Evolutionary conservation across 2,329 filamentous ascomycete genomes (phyloP).

Genomic region (Xylariaceae sp.): DNA sequence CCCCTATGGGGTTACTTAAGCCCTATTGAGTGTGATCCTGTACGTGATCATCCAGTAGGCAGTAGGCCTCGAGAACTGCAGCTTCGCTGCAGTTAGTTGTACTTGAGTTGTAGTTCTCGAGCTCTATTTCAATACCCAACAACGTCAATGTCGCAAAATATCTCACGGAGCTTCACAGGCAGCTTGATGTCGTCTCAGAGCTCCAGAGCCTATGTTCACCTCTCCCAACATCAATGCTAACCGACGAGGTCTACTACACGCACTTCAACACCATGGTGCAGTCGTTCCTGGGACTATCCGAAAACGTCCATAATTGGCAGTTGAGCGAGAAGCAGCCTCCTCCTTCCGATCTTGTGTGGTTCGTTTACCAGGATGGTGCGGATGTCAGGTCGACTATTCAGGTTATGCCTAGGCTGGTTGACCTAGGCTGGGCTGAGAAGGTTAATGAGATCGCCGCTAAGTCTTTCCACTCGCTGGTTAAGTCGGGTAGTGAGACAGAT

Average conservation of each 20-base stretch:
- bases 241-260: neutral
- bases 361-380: neutral
- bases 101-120: too few species aligned
- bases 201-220: too few species aligned
- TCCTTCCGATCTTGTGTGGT: neutral
- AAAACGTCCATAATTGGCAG: neutral
- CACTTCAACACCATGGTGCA: constrained; percentile 1
- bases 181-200: neutral
- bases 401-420: neutral
- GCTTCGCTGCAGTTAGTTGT: too few species aligned
- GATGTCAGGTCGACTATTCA: neutral
- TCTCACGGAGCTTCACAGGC: neutral
- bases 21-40: too few species aligned
- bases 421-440: neutral
- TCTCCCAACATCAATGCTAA: too few species aligned
- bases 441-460: neutral
- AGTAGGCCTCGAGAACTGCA: too few species aligned
- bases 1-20: too few species aligned
- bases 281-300: constrained; percentile 3
- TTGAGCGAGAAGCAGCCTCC: neutral
- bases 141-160: neutral
- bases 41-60: too few species aligned
- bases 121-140: neutral
- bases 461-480: neutral
- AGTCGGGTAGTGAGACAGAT: too few species aligned